Evolutionary conservation across 495 filamentous ascomycete species (phyloP), one percentile per base, ranked within the genome.

Genomic region (Stereocaulon alpinum): DNA sequence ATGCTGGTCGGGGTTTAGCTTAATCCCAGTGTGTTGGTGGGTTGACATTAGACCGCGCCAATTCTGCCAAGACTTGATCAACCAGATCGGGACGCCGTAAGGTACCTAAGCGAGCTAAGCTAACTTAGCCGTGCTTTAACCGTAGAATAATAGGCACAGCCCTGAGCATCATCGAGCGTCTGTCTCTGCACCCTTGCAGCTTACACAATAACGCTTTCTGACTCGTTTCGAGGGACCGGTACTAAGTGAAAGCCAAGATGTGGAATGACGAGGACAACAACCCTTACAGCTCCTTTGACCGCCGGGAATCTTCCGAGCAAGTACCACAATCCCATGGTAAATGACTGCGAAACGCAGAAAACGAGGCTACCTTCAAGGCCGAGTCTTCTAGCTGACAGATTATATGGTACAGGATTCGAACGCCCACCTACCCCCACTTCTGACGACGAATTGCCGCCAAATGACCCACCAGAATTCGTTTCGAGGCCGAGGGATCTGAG

Each of bases 231-330:
- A n/a, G 5, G 30, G 4, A 27, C 27, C 14, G 30, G 12, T 22
- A 30, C 6, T n/a, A 9, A 32, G 24, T 11, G 22, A 37, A 7
- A 37, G 30, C 17, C 65, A 68, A 59, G 5, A 78, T 78, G 86
- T 89, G 86, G 90, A 91, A 95, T 79, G 90, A 94, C 76, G 90
- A 95, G 72, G 85, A 88, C 69, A 95, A 95, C 72, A 95, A 95
- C 66, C 90, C 90, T 11, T 95, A 95, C 69, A 89, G 88, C 63
- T 88, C 87, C 71, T 93, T 91, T 75, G 87, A 91, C 69, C 85
- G 87, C 63, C 82, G 84, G 61, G 86, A 93, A 69, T 86, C 88
- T 45, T 55, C 86, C 30, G 82, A 86, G 64, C 83, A 85, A 20
- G 78, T 78, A 62, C 86, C 85, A 12, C 82, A 69, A 65, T 75